These are phyloP conservation scores for Paecilomyces fulvus DNA, from an alignment of 2,329 filamentous ascomycete species.

Conservation along the genomic window DNA sequence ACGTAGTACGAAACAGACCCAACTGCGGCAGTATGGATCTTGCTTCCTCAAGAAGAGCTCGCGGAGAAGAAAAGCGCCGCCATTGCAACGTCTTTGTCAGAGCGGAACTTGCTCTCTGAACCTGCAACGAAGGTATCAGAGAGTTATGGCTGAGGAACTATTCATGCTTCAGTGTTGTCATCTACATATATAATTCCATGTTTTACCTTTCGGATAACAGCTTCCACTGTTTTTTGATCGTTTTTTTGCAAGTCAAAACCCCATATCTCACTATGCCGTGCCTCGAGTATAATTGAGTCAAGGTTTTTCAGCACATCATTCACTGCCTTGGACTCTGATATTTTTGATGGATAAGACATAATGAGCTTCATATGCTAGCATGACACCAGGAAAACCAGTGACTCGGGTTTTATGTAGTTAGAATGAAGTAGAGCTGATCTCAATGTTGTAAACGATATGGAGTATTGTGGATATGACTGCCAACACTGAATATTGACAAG, in stretches of 20 bases:
- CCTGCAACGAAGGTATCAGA: conserved; percentile 1
- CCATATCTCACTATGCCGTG: neutral
- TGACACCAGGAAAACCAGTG: neutral
- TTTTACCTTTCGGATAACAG: neutral
- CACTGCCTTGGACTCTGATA: neutral
- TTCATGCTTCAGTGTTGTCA: neutral
- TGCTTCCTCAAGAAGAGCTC: neutral
- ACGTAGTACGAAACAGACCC: neutral
- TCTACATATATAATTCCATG: neutral
- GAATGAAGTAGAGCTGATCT: neutral
- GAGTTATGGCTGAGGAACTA: conserved; percentile 1
- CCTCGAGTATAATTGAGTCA: neutral
- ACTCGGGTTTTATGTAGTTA: neutral
- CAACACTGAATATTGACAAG: neutral
- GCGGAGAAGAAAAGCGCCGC: conserved; percentile 1
- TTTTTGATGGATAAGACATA: neutral
- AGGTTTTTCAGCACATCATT: neutral
- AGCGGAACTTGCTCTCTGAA: conserved; percentile 1
- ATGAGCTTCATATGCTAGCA: neutral
- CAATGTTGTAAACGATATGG: neutral
- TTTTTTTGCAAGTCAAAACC: neutral
- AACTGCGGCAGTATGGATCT: neutral
- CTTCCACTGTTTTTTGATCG: neutral
- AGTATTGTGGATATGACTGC: neutral
- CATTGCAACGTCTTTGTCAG: conserved; percentile 1